Base-by-base conservation (phyloP, 495 filamentous ascomycete genomes). In the Endocarpon pusillum region DNA sequence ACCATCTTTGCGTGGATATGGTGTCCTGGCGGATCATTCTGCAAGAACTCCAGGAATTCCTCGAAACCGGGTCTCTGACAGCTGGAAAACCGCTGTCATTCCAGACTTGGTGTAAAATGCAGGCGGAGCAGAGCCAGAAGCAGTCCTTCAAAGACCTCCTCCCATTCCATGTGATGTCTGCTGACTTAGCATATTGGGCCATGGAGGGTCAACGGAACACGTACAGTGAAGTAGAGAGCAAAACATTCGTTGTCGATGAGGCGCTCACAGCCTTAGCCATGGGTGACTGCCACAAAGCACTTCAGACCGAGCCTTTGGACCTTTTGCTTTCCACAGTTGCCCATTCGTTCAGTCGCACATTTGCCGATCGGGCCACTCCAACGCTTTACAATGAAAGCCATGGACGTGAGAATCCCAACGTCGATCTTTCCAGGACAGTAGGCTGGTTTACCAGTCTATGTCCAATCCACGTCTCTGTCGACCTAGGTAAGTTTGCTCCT, bases 1-100 rank as follows among this genome's bases (percentile, higher is more conserved):
- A 83, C 42, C 78, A 81, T 41, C 49, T 80, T 1, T 71, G 75
- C 3, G 62, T 81, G 19, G 78, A 83, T 38, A 65, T 78, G 19
- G 68, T 75, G 6, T 81, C 78, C 0, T 81, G 75, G 77, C 59
- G 67, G 12, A 60, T 78, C 14, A 69, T 83, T 6, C 55, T 77
- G 9, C 59, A 75, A 32, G 78, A 83, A 33, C 38, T 81, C 23
- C 75, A 79, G 39, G 67, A 75, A 12, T 38, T 78, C 1, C 46
- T 83, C 2, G 39, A 46, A 6, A 49, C 48, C 35, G 29, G 39
- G 1, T 26, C 43, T 12, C 46, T 46, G 3, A 57, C 59, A 1
- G 45, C 48, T 24, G 38, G 34, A 3, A 8, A 25, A 12, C 64
- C 59, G 4, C 59, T 78, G 36, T 67, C 75, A 0, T 81, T 77